A percentile compares a stretch with the other conserved stretches of the same genome.
These are phyloP conservation scores for Populus davidiana DNA, from an alignment of 345 rosid genomes.

Conservation along the genomic window DNA sequence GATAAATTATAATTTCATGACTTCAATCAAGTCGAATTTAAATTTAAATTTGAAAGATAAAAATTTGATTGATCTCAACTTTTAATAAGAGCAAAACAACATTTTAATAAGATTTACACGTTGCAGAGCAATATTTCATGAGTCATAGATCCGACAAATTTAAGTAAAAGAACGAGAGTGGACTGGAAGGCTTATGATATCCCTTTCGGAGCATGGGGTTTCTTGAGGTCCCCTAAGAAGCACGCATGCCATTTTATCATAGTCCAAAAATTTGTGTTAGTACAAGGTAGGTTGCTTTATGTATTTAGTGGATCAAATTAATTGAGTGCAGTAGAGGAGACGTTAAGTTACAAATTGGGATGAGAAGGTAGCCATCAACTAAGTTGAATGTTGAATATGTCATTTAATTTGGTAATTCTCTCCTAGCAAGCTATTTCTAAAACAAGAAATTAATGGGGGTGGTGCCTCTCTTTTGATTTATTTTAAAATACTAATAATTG, in stretches of 20 bases:
- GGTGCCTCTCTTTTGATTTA: too few relatives aligned
- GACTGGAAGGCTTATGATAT: not conserved
- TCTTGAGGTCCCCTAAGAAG: not conserved
- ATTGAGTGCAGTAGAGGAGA: not conserved
- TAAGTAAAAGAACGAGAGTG: not conserved
- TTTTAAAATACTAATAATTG: too few relatives aligned
- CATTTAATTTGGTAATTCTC: too few relatives aligned
- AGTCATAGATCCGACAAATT: not conserved
- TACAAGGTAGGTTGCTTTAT: not conserved
- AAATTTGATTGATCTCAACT: too few relatives aligned
- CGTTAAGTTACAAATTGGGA: not conserved
- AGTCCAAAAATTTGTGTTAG: not conserved
- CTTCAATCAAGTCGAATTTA: fast-evolving
- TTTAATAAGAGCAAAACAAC: too few relatives aligned
- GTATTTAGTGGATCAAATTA: not conserved
- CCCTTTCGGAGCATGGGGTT: not conserved
- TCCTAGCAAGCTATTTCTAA: too few relatives aligned
- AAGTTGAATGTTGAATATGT: not conserved
- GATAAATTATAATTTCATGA: too few relatives aligned
- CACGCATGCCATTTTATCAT: not conserved
- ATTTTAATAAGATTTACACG: too few relatives aligned
- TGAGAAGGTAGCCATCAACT: not conserved
- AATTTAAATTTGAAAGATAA: too few relatives aligned
- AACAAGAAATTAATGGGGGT: too few relatives aligned
- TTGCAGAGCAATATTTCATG: too few relatives aligned